Base-by-base conservation (phyloP, 495 filamentous ascomycete species). In the Lasiosphaeris hirsuta region DNA sequence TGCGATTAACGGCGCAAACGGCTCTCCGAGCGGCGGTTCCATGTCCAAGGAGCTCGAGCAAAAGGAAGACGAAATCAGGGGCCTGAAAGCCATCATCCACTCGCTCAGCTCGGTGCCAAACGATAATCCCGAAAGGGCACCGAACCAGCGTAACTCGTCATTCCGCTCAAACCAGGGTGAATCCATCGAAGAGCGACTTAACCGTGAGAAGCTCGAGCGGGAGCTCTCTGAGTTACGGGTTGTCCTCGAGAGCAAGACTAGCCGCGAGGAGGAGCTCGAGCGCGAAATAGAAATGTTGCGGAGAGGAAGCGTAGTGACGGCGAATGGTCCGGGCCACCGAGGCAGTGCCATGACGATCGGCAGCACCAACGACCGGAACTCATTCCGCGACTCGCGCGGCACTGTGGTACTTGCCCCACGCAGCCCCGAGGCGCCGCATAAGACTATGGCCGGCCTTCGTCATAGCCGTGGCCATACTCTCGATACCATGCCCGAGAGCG, bases 81-180 rank as follows among this genome's bases (percentile, higher is more conserved):
- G 94, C 40, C 76, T 98, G 51, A 97, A 97, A 72, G 94, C 94
- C 37, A 97, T 98, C 64, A 97, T 98, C 47, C 94, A 97, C 71
- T 96, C 91, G 9, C 75, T 98, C 35, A 96, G 90, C 44, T 72
- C 78, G 54, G 84, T 81, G 49, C 83, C 77, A 50, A 77, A 78
- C 38, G 75, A 77, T 44, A 66, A 72, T 52, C 57, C 74, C 3
- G 72, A 74, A 15, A 69, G 73, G 67, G 69, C 73, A 17, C 64
- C 80, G 9, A 74, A 69, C 17, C 74, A 72, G 44, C 66, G 73
- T 34, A 67, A 73, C 30, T 70, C 75, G 7, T 73, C 70, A 37
- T 62, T 75, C 58, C 55, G 68, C 30, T 59, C 69, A 11, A 67
- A 72, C 40, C 67, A 72, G 11, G 69, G 77, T 39, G 81, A 89